Base-by-base conservation (phyloP, 2,329 filamentous ascomycete species). In the Fusarium globosum region DNA sequence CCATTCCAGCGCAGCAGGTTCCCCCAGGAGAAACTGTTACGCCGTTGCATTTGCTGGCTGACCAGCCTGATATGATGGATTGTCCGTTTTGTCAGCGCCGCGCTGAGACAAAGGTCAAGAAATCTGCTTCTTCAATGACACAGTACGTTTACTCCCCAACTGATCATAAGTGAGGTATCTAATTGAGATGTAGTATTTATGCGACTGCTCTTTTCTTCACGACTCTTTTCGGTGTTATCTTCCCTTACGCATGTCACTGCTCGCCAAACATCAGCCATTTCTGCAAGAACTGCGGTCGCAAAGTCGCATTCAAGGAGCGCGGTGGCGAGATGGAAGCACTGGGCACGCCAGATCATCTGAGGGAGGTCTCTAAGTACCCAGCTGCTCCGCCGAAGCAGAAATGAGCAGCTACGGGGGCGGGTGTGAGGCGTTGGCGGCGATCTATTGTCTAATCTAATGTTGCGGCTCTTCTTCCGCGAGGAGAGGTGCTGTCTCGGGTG, bases 81-180 rank as follows among this genome's bases (percentile, higher is more conserved):
- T 79, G 77, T 41, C 77, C 77, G 1, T 79, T 79, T 55, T 79
- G 77, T 23, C 71, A 69, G 18, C 72, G 69, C 2, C 72, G 77
- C 9, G 57, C 65, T 3, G 65, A 71, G 39, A 79, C 77, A 13
- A 55, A 59, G 9, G 76, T 79, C 4, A 68, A 72, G 70, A 76
- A 72, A 4, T 48, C 66, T 6, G 56, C 77, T 3, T 79, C 77
- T 16, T 36, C 45, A 43, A 43, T 45, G 51, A 79, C 77, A 57
- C 77, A 79, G 77, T 79, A 73, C 23, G 77, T n/a, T 13, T 14
- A 3, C 13, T 21, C 23, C 6, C 13, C 38, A 11, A 8, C 16
- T 16, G n/a, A 12, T 13, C 14, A 28, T 20, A 33, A 14, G 13
- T 36, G 15, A 30, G 30, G n/a, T 26, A 10, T 42, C 72, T 69